Evolutionary conservation across 345 rosid genomes (phyloP).

Genomic region (Moricandia arvensis): DNA sequence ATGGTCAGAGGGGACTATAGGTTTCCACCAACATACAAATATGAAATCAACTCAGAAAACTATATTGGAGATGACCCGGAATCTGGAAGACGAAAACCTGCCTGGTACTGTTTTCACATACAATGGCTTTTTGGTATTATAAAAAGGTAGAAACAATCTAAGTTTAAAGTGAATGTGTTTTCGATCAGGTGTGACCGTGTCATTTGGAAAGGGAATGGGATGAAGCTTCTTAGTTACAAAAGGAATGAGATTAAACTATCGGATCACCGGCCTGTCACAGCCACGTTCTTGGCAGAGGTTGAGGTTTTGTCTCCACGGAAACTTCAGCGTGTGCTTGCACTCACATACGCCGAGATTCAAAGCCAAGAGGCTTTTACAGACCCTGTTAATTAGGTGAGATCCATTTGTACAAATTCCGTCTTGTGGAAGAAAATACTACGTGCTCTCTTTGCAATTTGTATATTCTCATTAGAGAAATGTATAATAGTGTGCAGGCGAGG

Average conservation of each 20-base stretch:
- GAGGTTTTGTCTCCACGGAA: slow-evolving; percentile 73
- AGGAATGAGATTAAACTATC: slow-evolving; percentile 74
- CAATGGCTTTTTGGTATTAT: neutral
- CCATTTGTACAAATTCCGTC: neutral
- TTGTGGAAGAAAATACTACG: neutral
- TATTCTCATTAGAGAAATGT: neutral
- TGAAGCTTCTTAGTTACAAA: slow-evolving; percentile 65
- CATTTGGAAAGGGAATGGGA: slow-evolving; percentile 77
- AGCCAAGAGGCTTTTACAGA: neutral
- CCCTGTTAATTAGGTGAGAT: neutral
- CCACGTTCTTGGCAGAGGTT: slow-evolving; percentile 68
- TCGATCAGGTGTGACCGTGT: slow-evolving; percentile 85
- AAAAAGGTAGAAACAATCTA: neutral
- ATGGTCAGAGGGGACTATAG: slow-evolving; percentile 77
- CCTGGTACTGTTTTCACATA: slow-evolving; percentile 52
- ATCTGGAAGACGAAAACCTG: slow-evolving; percentile 77
- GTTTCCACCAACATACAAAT: slow-evolving; percentile 88
- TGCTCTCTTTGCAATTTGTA: neutral
- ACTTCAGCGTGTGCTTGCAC: slow-evolving; percentile 77
- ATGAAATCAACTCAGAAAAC: slow-evolving; percentile 67
- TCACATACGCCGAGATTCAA: slow-evolving; percentile 68
- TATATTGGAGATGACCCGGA: slow-evolving; percentile 74
- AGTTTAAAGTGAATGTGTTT: neutral
- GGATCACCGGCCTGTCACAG: slow-evolving; percentile 91
- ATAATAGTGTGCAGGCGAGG: slow-evolving; percentile 1